phyloP scores from a whole-genome alignment of 73 alveolate genomes.

The Paramecium bursaria region DNA sequence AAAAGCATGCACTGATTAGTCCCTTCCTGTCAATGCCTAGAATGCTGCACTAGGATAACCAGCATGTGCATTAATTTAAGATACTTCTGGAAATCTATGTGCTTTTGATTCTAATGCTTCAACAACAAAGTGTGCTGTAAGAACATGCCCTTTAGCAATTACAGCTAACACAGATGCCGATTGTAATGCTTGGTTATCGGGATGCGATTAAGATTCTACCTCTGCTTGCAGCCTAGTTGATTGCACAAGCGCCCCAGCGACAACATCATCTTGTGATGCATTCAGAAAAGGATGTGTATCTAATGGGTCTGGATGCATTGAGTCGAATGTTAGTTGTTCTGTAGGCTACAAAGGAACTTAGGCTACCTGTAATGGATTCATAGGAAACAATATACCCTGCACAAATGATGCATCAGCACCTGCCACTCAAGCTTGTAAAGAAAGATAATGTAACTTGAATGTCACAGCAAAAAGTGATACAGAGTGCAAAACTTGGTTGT shows the following conservation, averaged over 20 bases:
- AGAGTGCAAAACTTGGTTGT: not conserved
- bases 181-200: not conserved
- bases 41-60: too few relatives aligned
- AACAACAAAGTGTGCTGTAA: slow-evolving; percentile 26
- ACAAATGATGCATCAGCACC: not conserved
- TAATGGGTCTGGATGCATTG: not conserved
- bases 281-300: not conserved
- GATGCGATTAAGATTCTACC: not conserved
- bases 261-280: too few relatives aligned
- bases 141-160: not conserved
- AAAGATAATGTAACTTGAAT: not conserved
- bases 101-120: too few relatives aligned
- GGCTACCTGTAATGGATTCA: slow-evolving; percentile 2
- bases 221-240: too few relatives aligned
- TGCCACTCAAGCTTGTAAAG: slow-evolving; percentile 14
- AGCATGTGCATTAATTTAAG: too few relatives aligned
- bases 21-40: too few relatives aligned
- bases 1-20: too few relatives aligned
- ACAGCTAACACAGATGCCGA: not conserved
- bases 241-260: too few relatives aligned
- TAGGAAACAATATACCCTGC: slow-evolving; percentile 5
- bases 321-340: too few relatives aligned
- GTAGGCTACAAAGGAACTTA: too few relatives aligned
- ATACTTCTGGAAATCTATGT: too few relatives aligned
- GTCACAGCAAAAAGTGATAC: slow-evolving; percentile 3